Conservation (phyloP, 129 eudicot species). For the Apium graveolens region DNA sequence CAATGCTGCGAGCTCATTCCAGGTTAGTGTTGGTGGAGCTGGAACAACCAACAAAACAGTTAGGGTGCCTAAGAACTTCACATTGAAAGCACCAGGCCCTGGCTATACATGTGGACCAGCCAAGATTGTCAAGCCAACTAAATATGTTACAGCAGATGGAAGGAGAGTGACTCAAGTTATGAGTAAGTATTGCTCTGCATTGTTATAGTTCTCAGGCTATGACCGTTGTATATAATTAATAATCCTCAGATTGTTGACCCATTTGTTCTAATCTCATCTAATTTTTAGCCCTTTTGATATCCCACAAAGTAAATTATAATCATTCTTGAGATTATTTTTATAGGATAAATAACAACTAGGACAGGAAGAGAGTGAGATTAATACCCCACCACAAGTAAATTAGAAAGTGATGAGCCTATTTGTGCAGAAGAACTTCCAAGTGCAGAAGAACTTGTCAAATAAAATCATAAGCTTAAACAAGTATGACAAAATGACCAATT, state of each 20-base stretch:
- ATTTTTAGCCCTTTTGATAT: background rate
- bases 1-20: slow-evolving; percentile 73
- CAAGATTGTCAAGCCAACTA: slow-evolving; percentile 60
- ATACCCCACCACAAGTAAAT: background rate
- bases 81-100: slow-evolving; percentile 82
- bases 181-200: slow-evolving; percentile 52
- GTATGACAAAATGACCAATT: background rate
- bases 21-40: slow-evolving; percentile 78
- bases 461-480: background rate
- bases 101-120: slow-evolving; percentile 96
- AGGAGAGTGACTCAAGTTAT: slow-evolving; percentile 86
- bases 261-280: background rate
- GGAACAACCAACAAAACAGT: slow-evolving; percentile 90
- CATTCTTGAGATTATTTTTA: background rate
- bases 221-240: background rate
- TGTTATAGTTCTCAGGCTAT: background rate
- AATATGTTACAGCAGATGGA: slow-evolving; percentile 55
- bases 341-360: background rate
- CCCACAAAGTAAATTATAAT: background rate
- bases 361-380: background rate
- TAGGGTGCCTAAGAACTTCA: slow-evolving; percentile 73
- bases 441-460: no score
- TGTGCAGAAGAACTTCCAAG: no score
- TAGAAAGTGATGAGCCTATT: no score
- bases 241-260: background rate